phyloP scores from a whole-genome alignment of 257 asterid species.

The Ajuga chamaepitys region DNA sequence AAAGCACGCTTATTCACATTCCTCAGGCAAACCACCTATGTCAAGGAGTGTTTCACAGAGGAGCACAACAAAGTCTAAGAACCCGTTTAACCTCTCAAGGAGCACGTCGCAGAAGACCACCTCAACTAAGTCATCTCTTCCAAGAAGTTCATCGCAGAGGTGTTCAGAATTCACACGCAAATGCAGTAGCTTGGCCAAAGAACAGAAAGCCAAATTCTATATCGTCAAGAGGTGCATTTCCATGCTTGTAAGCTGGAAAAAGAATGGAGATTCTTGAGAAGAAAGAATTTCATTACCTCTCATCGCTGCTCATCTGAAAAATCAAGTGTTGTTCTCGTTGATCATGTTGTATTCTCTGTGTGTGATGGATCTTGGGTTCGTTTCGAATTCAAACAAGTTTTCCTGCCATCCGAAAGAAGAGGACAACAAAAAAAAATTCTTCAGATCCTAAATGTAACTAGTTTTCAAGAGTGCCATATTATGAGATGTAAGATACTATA shows the following conservation, averaged over 20 bases:
- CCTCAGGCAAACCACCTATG: constrained; percentile 31
- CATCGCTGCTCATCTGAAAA: neutral
- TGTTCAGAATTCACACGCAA: constrained; percentile 52
- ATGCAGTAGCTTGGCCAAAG: constrained; percentile 70
- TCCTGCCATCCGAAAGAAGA: constrained; percentile 36
- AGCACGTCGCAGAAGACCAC: constrained; percentile 46
- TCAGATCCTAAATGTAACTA: constrained; percentile 22
- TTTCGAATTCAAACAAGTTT: constrained; percentile 25
- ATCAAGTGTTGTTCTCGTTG: neutral
- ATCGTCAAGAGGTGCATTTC: constrained; percentile 73
- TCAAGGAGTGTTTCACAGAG: constrained; percentile 49
- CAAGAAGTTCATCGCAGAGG: constrained; percentile 47
- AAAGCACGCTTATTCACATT: constrained; percentile 18
- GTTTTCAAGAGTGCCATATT: constrained; percentile 17
- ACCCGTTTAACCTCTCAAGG: constrained; percentile 36
- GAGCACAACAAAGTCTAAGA: constrained; percentile 36
- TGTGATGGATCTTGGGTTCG: constrained; percentile 30
- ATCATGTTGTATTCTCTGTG: constrained; percentile 12
- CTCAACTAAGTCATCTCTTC: constrained; percentile 31
- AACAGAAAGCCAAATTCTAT: constrained; percentile 75
- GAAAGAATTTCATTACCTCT: neutral
- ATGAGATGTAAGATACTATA: constrained; percentile 19
- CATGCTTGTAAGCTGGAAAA: constrained; percentile 77
- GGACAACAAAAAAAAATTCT: neutral
- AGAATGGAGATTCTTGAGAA: constrained; percentile 62